Evolutionary conservation across 2,329 filamentous ascomycete genomes (phyloP).

Genomic region (Acrocalymma vagum): DNA sequence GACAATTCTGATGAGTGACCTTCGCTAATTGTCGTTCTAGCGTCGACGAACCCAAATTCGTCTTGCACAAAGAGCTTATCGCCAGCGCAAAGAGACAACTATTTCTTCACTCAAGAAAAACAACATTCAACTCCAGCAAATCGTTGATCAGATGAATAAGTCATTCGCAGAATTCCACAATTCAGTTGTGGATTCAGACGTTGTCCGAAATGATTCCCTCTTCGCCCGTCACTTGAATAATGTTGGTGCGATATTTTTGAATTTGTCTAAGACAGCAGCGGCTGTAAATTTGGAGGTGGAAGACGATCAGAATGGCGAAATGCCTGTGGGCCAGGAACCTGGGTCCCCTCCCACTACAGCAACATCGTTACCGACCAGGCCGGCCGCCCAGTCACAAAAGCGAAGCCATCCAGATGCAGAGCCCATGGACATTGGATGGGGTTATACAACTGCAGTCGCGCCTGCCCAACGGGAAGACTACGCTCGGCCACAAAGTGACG

Average conservation of each 20-base stretch:
- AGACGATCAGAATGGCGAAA: slow-evolving; percentile 33
- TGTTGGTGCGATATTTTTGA: slow-evolving; percentile 67
- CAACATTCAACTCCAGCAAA: slow-evolving; percentile 73
- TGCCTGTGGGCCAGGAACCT: too few species aligned
- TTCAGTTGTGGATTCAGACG: slow-evolving; percentile 65
- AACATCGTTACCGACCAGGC: slow-evolving; percentile 10
- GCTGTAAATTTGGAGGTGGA: too few species aligned
- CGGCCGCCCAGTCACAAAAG: slow-evolving; percentile 4
- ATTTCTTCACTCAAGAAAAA: slow-evolving; percentile 77
- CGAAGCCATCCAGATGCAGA: slow-evolving; percentile 12
- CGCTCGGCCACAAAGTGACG: slow-evolving; percentile 5
- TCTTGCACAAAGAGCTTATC: slow-evolving; percentile 84
- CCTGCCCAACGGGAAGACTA: slow-evolving; percentile 3
- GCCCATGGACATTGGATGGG: slow-evolving; percentile 34
- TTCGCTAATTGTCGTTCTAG: too few species aligned
- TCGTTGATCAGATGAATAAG: slow-evolving; percentile 77
- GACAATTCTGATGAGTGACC: too few species aligned
- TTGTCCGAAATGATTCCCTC: slow-evolving; percentile 65
- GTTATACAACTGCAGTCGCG: slow-evolving; percentile 22
- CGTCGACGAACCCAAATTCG: slow-evolving; percentile 87
- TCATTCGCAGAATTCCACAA: slow-evolving; percentile 75
- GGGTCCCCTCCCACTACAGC: slow-evolving; percentile 39
- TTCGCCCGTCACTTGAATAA: slow-evolving; percentile 65
- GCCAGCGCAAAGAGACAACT: slow-evolving; percentile 83
- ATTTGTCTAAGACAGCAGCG: slow-evolving; percentile 59